These are phyloP conservation scores for Xenosphaeropsis pyriputrescens DNA, from an alignment of 2,329 filamentous ascomycete genomes.

Conservation along the genomic window DNA sequence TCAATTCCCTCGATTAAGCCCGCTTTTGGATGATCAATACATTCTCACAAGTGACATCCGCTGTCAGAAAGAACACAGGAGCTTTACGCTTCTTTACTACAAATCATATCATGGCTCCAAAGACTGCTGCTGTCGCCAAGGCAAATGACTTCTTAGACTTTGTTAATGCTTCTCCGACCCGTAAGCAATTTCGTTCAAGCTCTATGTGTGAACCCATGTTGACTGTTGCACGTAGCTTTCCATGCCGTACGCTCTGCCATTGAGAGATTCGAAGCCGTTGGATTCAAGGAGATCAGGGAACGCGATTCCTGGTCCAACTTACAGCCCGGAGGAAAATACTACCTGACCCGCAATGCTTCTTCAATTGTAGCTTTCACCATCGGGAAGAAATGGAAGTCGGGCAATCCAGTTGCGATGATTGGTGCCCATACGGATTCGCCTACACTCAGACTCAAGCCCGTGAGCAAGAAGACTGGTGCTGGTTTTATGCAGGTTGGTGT, in stretches of 20 bases:
- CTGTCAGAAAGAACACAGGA: too few species aligned
- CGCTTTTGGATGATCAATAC: too few species aligned
- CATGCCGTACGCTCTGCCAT: conserved; percentile 78
- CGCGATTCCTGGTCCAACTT: conserved; percentile 77
- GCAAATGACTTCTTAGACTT: conserved; percentile 71
- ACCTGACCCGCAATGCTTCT: conserved; percentile 83
- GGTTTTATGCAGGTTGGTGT: conserved; percentile 92
- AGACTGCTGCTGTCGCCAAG: conserved; percentile 9
- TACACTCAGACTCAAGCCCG: conserved; percentile 81
- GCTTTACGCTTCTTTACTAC: too few species aligned
- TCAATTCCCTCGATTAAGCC: too few species aligned
- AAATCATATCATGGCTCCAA: too few species aligned
- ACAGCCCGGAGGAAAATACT: conserved; percentile 85
- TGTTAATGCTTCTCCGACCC: conserved; percentile 86
- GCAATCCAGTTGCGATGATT: conserved; percentile 83
- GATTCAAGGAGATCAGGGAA: conserved; percentile 81
- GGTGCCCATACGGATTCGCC: conserved; percentile 95
- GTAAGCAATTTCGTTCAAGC: conserved; percentile 32
- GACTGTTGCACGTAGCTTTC: conserved; percentile 48
- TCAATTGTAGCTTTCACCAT: conserved; percentile 89
- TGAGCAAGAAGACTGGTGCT: conserved; percentile 74
- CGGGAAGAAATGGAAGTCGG: conserved; percentile 78
- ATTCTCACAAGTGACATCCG: too few species aligned
- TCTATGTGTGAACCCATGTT: too few species aligned
- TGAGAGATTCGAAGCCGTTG: conserved; percentile 62